Evolutionary conservation across 2,329 filamentous ascomycete genomes (phyloP), one percentile per base, ranked within the genome.

Genomic region (Aspergillus aculeatinus): DNA sequence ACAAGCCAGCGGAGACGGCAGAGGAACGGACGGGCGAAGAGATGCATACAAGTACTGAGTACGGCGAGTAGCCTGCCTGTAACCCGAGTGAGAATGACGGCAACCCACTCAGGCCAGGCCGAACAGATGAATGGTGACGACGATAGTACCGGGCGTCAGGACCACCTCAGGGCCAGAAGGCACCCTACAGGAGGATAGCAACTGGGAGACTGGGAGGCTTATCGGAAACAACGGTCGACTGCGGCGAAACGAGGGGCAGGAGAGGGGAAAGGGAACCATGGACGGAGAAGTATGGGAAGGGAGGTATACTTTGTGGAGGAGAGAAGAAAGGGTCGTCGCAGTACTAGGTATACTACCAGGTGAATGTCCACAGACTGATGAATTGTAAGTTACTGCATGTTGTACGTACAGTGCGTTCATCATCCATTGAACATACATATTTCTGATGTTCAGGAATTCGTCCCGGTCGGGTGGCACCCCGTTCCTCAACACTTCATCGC

Each of bases 161-260:
- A 61, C 57, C 29, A 52, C 29, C 35, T 21, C 51, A 44, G 33
- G 48, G 55, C 39, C 39, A 44, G 39, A 44, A 44, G 39, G 33
- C 33, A 35, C 33, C 33, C 12, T 35, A 35, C 33, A 35, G 35
- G 39, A 51, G 42, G 48, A 55, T 27, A 59, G 48, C 31, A 49
- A 48, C 23, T 54, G 29, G 62, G 68, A 69, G 69, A 29, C 7
- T 29, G 27, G 27, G 7, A 29, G 27, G 69, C 71, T 74, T 70
- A 72, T 74, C 71, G 69, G 70, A 72, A 74, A 65, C 66, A 63
- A 67, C 65, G 65, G 63, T 61, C 59, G 60, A 67, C 68, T 64
- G 59, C 48, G 60, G 55, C 55, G 62, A 64, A 64, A 63, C 61
- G 64, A 65, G 64, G 63, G 65, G 64, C 61, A 66, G 59, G 35